These are phyloP conservation scores for Brassica nigra DNA, from an alignment of 345 rosid genomes.

Conservation along the genomic window DNA sequence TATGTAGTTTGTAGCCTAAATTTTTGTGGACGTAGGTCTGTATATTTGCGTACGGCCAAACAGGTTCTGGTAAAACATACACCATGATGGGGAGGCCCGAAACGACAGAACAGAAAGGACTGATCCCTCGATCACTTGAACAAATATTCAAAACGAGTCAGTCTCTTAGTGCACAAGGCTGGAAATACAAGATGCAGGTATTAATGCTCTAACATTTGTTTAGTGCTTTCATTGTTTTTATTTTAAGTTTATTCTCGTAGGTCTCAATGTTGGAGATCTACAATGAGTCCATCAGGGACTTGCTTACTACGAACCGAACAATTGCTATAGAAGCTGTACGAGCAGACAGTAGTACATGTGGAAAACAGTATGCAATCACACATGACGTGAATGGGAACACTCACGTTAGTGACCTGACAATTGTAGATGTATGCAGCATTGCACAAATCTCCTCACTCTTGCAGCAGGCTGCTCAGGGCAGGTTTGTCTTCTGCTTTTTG, in stretches of 20 bases:
- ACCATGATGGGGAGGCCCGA: constrained; percentile 99
- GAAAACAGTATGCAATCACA: constrained; percentile 73
- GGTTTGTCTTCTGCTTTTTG: constrained; percentile 40
- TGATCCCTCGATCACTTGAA: constrained; percentile 90
- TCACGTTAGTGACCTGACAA: neutral
- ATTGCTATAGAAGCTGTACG: constrained; percentile 40
- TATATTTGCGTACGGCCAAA: constrained; percentile 97
- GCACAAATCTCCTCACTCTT: constrained; percentile 57
- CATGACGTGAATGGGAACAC: constrained; percentile 78
- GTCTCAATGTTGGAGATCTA: constrained; percentile 57
- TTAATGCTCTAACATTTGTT: neutral
- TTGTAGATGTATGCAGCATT: neutral
- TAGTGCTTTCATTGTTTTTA: neutral
- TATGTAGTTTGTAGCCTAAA: no score
- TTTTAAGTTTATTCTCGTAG: neutral
- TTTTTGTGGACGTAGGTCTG: constrained; percentile 16
- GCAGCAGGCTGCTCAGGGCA: constrained; percentile 88
- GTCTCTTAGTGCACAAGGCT: constrained; percentile 71
- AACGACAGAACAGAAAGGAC: constrained; percentile 64
- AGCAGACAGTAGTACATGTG: constrained; percentile 56
- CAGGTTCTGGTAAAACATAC: constrained; percentile 97
- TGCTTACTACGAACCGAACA: constrained; percentile 54
- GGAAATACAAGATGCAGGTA: constrained; percentile 87
- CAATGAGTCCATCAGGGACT: constrained; percentile 82
- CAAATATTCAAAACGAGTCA: constrained; percentile 86